Evolutionary conservation across 2,329 filamentous ascomycete genomes (phyloP).

Genomic region (Cercospora janseana): DNA sequence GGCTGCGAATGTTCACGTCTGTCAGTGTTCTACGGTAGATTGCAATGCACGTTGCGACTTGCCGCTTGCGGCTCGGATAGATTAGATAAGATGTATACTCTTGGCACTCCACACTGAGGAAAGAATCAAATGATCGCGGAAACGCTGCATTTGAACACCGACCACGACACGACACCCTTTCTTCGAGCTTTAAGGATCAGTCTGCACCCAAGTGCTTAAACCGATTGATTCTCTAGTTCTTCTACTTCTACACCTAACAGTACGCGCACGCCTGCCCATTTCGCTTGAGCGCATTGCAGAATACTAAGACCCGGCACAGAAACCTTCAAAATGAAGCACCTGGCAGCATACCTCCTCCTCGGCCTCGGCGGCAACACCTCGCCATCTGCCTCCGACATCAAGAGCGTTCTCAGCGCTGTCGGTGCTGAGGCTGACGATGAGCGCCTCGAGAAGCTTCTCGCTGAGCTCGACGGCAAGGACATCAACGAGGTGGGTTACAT

Average conservation of each 20-base stretch:
- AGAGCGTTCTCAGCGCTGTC: slow-evolving; percentile 83
- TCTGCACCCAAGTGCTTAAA: slow-evolving; percentile 99
- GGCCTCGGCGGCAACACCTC: slow-evolving; percentile 86
- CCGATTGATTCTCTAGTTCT: slow-evolving; percentile 97
- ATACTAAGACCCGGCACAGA: slow-evolving; percentile 22
- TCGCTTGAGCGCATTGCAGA: not conserved
- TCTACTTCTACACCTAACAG: slow-evolving; percentile 24
- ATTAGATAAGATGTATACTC: slow-evolving; percentile 4
- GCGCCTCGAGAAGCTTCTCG: slow-evolving; percentile 80
- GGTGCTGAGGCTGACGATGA: slow-evolving; percentile 91
- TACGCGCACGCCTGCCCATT: slow-evolving; percentile 14
- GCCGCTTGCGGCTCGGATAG: slow-evolving; percentile 4
- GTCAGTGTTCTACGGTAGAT: slow-evolving; percentile 3
- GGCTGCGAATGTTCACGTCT: too few species aligned
- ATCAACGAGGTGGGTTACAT: slow-evolving; percentile 75
- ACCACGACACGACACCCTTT: slow-evolving; percentile 22
- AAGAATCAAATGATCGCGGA: slow-evolving; percentile 10
- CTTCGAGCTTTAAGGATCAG: slow-evolving; percentile 88
- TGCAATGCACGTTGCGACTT: slow-evolving; percentile 2
- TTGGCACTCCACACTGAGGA: slow-evolving; percentile 7
- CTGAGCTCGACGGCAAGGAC: slow-evolving; percentile 87
- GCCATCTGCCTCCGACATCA: slow-evolving; percentile 83
- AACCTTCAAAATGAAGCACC: slow-evolving; percentile 89
- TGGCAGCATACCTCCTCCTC: slow-evolving; percentile 98
- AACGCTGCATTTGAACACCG: slow-evolving; percentile 1